Evolutionary conservation across 2,329 filamentous ascomycete genomes (phyloP).

Genomic region (Fusarium sp.): DNA sequence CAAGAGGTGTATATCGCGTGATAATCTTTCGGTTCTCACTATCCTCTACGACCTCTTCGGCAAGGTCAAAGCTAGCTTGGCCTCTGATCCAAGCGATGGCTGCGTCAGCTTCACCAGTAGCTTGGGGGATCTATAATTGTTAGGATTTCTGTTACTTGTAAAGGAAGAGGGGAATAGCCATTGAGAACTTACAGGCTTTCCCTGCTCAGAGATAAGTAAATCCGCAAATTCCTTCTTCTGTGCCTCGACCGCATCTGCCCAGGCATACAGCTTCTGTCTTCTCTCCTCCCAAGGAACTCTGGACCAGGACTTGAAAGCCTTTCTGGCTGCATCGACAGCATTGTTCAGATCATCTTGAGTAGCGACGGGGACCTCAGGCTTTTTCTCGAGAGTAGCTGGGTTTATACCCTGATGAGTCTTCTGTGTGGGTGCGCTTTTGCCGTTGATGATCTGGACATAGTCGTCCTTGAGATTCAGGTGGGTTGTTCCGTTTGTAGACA

Average conservation of each 20-base stretch:
- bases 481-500: conserved; percentile 26
- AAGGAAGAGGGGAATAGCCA: too few relatives aligned
- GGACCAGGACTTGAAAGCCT: conserved; percentile 47
- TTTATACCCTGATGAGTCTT: conserved; percentile 42
- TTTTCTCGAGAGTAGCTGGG: conserved; percentile 48
- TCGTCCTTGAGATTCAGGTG: conserved; percentile 23
- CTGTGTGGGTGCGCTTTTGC: conserved; percentile 30
- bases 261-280: conserved; percentile 34
- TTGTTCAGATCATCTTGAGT: conserved; percentile 41
- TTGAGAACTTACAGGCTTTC: conserved; percentile 49
- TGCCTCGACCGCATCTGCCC: conserved; percentile 43
- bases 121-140: conserved; percentile 42
- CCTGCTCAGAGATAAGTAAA: conserved; percentile 46
- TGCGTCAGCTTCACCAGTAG: conserved; percentile 41
- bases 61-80: conserved; percentile 43
- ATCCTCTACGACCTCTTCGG: conserved; percentile 55
- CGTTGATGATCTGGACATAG: conserved; percentile 44
- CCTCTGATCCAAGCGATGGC: conserved; percentile 46
- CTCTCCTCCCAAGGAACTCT: conserved; percentile 42
- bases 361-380: conserved; percentile 46
- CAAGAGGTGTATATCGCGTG: conserved; percentile 54
- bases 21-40: conserved; percentile 47
- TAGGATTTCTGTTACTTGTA: too few relatives aligned
- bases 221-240: conserved; percentile 36
- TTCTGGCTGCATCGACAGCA: conserved; percentile 39